A percentile compares a stretch with the other conserved stretches of the same genome.
phyloP scores from a whole-genome alignment of 805 yeast species.

The Schwanniomyces sp. region DNA sequence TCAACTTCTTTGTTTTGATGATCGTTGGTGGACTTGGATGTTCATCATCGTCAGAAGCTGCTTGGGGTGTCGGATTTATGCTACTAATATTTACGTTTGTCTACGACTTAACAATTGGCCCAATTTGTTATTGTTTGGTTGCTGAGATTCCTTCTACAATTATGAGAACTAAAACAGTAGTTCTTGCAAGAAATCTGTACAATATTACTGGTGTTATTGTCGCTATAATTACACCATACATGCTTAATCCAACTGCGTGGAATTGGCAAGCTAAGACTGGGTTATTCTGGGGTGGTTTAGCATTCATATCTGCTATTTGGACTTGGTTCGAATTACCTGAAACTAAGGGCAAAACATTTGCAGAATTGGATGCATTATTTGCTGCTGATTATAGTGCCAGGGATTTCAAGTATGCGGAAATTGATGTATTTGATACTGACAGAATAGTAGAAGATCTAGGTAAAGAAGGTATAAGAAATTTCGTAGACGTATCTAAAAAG shows the following conservation, averaged over 20 bases:
- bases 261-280: constrained; percentile 51
- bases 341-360: constrained; percentile 37
- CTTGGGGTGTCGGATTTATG: constrained; percentile 15
- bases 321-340: constrained; percentile 30
- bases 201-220: constrained; percentile 30
- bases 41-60: constrained; percentile 22
- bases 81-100: constrained; percentile 15
- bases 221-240: constrained; percentile 44
- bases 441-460: constrained; percentile 27
- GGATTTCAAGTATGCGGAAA: constrained; percentile 23
- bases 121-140: constrained; percentile 34
- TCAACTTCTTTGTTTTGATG: constrained; percentile 33
- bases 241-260: constrained; percentile 48
- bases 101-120: constrained; percentile 30
- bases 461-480: constrained; percentile 21
- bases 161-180: constrained; percentile 41
- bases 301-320: constrained; percentile 17
- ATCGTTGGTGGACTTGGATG: constrained; percentile 38
- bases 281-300: constrained; percentile 44
- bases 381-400: constrained; percentile 17
- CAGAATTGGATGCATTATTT: constrained; percentile 37
- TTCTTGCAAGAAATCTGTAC: constrained; percentile 29
- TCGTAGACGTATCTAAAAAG: constrained; percentile 10
- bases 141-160: constrained; percentile 42
- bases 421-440: constrained; percentile 32